Evolutionary conservation across 2,329 filamentous ascomycete genomes (phyloP).

Genomic region (Stylonectria norvegica): DNA sequence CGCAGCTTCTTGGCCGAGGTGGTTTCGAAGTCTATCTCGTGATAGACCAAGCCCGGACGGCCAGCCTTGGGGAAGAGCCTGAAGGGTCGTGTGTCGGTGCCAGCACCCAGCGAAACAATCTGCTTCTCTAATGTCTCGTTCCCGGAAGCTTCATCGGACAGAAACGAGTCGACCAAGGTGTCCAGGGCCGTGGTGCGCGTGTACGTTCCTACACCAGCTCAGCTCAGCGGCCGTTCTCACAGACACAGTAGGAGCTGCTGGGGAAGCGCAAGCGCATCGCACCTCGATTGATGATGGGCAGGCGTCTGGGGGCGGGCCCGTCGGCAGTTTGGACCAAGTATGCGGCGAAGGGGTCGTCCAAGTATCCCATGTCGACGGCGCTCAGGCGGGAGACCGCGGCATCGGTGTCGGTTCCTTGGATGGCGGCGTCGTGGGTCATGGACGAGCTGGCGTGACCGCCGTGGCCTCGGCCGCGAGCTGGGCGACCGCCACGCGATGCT

Average conservation of each 20-base stretch:
- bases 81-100: constrained; percentile 87
- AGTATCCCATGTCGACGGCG: constrained; percentile 80
- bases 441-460: constrained; percentile 29
- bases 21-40: constrained; percentile 84
- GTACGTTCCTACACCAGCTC: constrained; percentile 69
- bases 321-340: constrained; percentile 57
- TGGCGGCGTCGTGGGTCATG: constrained; percentile 63
- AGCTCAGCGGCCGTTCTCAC: constrained; percentile 1
- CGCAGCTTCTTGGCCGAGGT: constrained; percentile 67
- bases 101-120: constrained; percentile 88
- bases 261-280: constrained; percentile 22
- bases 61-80: constrained; percentile 57
- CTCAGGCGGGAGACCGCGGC: constrained; percentile 85
- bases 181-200: constrained; percentile 83
- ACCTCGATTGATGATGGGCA: constrained; percentile 96
- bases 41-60: constrained; percentile 61
- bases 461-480: constrained; percentile 35
- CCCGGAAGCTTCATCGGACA: constrained; percentile 41
- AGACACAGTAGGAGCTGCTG: background rate
- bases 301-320: constrained; percentile 56
- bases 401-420: constrained; percentile 89
- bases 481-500: constrained; percentile 38
- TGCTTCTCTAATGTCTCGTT: constrained; percentile 51
- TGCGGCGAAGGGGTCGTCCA: constrained; percentile 75
- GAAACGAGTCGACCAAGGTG: constrained; percentile 67